phyloP scores from a whole-genome alignment of 345 rosid genomes.

The Jatropha curcas region DNA sequence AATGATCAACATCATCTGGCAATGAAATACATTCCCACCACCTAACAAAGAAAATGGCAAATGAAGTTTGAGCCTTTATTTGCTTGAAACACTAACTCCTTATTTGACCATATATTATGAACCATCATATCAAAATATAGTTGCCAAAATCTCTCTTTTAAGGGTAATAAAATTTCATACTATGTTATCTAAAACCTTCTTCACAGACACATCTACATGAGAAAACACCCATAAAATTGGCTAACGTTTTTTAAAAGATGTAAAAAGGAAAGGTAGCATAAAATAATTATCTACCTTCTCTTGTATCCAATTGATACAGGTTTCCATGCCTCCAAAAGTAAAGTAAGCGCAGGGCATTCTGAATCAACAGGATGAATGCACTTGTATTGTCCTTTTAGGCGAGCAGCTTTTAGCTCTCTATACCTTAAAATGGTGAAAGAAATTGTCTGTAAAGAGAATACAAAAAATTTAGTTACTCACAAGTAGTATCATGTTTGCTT shows the following conservation, averaged over 20 bases:
- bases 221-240: neutral
- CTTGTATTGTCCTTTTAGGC: conserved; percentile 33
- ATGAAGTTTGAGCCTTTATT: conserved; percentile 5
- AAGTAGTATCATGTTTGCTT: neutral
- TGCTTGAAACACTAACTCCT: conserved; percentile 9
- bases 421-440: conserved; percentile 70
- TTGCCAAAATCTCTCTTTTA: neutral
- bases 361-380: conserved; percentile 22
- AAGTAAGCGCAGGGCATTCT: conserved; percentile 31
- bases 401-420: conserved; percentile 60
- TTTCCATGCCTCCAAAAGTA: conserved; percentile 95
- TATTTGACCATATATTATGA: neutral
- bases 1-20: conserved; percentile 77
- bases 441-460: conserved; percentile 53
- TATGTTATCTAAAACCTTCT: neutral
- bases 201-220: neutral
- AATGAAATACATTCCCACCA: conserved; percentile 94
- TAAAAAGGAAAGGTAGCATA: neutral
- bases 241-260: neutral
- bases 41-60: conserved; percentile 36
- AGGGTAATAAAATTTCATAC: neutral
- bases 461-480: neutral
- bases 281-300: conserved; percentile 50
- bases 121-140: neutral
- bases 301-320: conserved; percentile 82